Evolutionary conservation across 345 rosid species (phyloP), one percentile per base, ranked within the genome.

Genomic region (Rhizophora mangle): DNA sequence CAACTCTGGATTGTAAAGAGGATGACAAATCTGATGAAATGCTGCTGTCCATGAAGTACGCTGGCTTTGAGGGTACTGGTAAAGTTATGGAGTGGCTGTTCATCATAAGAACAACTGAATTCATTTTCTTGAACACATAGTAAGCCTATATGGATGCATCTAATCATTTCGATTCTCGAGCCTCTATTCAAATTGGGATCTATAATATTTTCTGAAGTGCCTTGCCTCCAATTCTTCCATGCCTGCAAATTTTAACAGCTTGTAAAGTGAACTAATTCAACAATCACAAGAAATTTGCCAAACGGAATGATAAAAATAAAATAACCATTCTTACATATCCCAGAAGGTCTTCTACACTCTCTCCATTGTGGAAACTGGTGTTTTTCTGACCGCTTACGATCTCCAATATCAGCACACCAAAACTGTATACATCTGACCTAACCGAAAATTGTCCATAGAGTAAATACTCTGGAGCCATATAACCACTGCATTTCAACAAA

Each of bases 341-440:
- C 26, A 82, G 37, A 15, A 87, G 80, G 60, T 76, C 71, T 32
- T 65, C 85, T 1, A 11, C 30, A 2, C 24, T 60, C 19, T 75
- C 79, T 9, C 77, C 70, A 1, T 52, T 39, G 1, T 72, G 57
- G 20, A 75, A 78, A 57, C 63, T 27, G 22, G 18, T 56, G 64
- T 73, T 84, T 31, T 32, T 84, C 7, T 69, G 46, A 27, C 93
- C 89, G 51, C 77, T 82, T 2, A 85, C 61, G 60, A 88, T 86
- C 69, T 88, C 89, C 15, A 83, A 31, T 18, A 85, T 54, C 43
- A 88, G 67, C 6, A 85, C 89, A 0, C 90, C 89, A 6, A 83
- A 88, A 55, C 85, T 79, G 67, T 74, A 86, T 15, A 86, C 89
- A 55, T 86, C 91, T 6, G 88, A 80, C 64, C 83, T 88, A 5